phyloP scores from a whole-genome alignment of 192 early-diverging fungal genomes.

The Backusella macrospora region DNA sequence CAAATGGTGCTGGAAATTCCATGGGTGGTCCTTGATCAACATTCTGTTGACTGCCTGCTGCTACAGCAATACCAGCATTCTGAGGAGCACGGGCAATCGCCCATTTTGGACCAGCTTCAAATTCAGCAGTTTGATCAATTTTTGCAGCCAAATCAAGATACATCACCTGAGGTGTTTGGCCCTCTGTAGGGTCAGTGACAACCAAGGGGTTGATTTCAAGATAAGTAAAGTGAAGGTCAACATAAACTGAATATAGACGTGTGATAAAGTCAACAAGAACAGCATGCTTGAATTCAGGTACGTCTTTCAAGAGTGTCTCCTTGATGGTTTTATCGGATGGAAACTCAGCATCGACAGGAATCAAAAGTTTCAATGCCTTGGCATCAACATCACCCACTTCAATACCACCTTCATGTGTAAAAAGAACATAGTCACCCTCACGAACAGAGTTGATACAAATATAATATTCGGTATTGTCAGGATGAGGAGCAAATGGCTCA shows the following conservation, averaged over 20 bases:
- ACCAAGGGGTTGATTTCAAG: slow-evolving; percentile 99
- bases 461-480: slow-evolving; percentile 92
- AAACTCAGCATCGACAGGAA: slow-evolving; percentile 80
- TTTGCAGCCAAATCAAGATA: slow-evolving; percentile 97
- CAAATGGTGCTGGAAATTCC: slow-evolving; percentile 97
- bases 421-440: slow-evolving; percentile 94
- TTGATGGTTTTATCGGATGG: slow-evolving; percentile 69
- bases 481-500: slow-evolving; percentile 93
- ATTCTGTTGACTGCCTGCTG: slow-evolving; percentile 35
- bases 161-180: slow-evolving; percentile 70
- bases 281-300: slow-evolving; percentile 66
- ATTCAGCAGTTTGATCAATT: slow-evolving; percentile 97
- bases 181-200: slow-evolving; percentile 70
- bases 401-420: slow-evolving; percentile 98
- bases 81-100: slow-evolving; percentile 76
- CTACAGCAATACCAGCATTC: slow-evolving; percentile 40
- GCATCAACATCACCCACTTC: slow-evolving; percentile 98
- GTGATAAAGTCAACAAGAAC: slow-evolving; percentile 89
- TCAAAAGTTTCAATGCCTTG: slow-evolving; percentile 85
- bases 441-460: slow-evolving; percentile 95
- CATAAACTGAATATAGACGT: slow-evolving; percentile 92
- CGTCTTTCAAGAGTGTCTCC: slow-evolving; percentile 69
- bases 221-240: slow-evolving; percentile 97
- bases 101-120: slow-evolving; percentile 96
- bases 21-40: slow-evolving; percentile 83